A percentile compares a stretch with the other conserved stretches of the same genome.
These are phyloP conservation scores for Fusarium mexicanum DNA, from an alignment of 2,329 filamentous ascomycete species.

Conservation along the genomic window DNA sequence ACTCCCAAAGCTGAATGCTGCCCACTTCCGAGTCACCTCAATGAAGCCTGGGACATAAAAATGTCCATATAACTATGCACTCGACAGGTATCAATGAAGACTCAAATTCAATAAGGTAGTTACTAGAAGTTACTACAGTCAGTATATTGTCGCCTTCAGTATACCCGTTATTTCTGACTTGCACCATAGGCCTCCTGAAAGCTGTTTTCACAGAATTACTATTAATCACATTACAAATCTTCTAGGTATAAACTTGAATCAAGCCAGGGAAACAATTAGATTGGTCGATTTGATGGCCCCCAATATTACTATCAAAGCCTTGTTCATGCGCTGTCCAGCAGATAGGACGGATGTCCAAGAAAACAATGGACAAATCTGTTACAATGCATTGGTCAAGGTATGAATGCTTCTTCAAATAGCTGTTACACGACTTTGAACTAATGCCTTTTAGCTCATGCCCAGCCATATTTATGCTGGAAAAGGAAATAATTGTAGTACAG, in stretches of 20 bases:
- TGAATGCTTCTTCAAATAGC: not conserved
- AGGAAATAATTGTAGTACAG: not conserved
- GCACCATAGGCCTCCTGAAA: not conserved
- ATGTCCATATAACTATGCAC: slow-evolving; percentile 2
- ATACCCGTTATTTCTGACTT: not conserved
- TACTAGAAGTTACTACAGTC: not conserved
- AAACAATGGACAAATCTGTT: slow-evolving; percentile 5
- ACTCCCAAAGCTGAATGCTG: not conserved
- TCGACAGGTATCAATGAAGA: not conserved
- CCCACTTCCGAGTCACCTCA: not conserved
- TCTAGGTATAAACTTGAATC: not conserved
- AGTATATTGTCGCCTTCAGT: not conserved
- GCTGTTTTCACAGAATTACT: not conserved
- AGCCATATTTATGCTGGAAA: not conserved
- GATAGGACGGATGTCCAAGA: not conserved
- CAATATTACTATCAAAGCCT: not conserved
- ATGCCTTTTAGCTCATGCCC: not conserved
- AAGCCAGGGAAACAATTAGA: not conserved
- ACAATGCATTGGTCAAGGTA: slow-evolving; percentile 11
- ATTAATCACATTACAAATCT: not conserved
- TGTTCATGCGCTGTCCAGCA: not conserved
- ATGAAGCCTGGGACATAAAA: slow-evolving; percentile 10
- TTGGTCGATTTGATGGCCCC: not conserved
- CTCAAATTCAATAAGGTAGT: not conserved
- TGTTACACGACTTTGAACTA: not conserved